Conservation (phyloP, 768 basidiomycete genomes). For the Russula foetens region DNA sequence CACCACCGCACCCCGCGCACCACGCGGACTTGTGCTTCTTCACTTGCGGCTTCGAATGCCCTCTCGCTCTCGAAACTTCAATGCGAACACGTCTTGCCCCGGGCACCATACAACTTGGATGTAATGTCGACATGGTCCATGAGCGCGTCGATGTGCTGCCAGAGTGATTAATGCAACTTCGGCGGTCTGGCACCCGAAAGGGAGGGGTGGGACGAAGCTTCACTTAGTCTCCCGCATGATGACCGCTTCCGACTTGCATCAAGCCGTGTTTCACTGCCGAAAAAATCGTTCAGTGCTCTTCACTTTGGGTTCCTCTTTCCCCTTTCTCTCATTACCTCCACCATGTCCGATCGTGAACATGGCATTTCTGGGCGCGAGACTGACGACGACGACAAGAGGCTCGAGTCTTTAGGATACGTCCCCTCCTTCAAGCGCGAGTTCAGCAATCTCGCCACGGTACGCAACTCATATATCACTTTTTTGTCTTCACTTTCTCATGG, state of each 20-base stretch:
- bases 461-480: slow-evolving; percentile 20
- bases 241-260: too few species aligned
- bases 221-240: not conserved
- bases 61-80: too few species aligned
- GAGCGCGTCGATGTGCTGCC: not conserved
- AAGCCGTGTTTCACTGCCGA: not conserved
- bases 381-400: slow-evolving; percentile 51
- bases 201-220: not conserved
- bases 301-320: not conserved
- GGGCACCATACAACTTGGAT: too few species aligned
- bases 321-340: not conserved
- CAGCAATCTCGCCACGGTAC: slow-evolving; percentile 68
- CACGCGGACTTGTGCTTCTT: too few species aligned
- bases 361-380: not conserved
- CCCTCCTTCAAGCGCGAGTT: slow-evolving; percentile 84
- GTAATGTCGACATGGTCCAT: too few species aligned
- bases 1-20: too few species aligned
- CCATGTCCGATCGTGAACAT: slow-evolving; percentile 2
- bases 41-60: too few species aligned
- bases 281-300: not conserved
- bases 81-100: too few species aligned
- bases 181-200: too few species aligned
- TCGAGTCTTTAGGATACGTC: slow-evolving; percentile 61
- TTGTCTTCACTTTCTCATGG: not conserved
- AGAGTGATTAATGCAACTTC: too few species aligned